Conservation (phyloP, 2,329 filamentous ascomycete species). For the Juglanconis juglandina region DNA sequence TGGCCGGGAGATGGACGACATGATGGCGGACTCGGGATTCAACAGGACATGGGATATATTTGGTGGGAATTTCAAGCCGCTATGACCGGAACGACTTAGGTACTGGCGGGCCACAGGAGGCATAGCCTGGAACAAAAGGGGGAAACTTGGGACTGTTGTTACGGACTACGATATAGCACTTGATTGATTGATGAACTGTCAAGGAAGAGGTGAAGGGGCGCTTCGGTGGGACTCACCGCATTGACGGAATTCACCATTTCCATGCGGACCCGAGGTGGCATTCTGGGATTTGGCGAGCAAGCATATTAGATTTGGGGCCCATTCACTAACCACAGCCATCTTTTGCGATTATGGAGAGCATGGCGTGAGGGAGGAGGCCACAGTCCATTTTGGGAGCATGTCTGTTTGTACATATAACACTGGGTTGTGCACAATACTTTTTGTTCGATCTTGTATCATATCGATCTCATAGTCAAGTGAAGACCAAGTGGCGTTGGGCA, state of each 20-base stretch:
- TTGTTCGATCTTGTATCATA: neutral
- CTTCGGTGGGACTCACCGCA: no score
- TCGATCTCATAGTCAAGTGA: no score
- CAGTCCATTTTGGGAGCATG: neutral
- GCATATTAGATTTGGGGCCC: neutral
- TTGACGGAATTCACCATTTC: no score
- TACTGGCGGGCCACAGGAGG: neutral
- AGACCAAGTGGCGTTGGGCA: no score
- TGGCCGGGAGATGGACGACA: conserved; percentile 44
- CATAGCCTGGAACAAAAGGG: neutral
- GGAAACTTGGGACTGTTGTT: no score
- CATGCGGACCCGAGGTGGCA: no score
- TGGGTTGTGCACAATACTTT: neutral
- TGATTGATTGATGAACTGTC: neutral
- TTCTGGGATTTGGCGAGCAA: no score
- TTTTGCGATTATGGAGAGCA: neutral
- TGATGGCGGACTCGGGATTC: conserved; percentile 46
- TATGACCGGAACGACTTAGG: neutral
- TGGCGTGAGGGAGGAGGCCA: neutral
- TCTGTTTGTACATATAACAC: neutral
- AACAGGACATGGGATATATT: conserved; percentile 47
- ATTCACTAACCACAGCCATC: no score
- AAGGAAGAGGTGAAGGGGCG: neutral
- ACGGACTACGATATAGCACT: no score
- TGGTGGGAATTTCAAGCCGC: conserved; percentile 25